Conservation (phyloP, 2,329 filamentous ascomycete species). For the Tolypocladium ophioglossoides region DNA sequence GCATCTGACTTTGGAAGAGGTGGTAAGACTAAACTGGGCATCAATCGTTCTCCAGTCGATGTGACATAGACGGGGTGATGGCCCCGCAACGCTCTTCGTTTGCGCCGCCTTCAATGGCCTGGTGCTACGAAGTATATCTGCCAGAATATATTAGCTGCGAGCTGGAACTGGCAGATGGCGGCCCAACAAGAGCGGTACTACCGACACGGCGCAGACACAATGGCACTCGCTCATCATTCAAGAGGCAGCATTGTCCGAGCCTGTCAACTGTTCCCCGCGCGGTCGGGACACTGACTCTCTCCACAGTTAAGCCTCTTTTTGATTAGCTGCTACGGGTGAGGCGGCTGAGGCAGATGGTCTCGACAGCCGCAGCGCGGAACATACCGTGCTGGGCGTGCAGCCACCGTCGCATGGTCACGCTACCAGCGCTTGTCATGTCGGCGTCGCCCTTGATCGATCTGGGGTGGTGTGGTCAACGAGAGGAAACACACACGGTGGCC, state of each 20-base stretch:
- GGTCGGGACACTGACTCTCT: neutral
- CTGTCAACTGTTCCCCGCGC: neutral
- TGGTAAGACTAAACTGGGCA: neutral
- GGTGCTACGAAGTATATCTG: neutral
- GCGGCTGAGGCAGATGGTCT: neutral
- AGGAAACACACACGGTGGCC: neutral
- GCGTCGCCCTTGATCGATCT: neutral
- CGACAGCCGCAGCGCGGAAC: slow-evolving; percentile 1
- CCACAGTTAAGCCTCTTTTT: neutral
- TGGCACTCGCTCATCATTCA: neutral
- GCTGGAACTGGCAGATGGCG: neutral
- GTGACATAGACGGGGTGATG: neutral
- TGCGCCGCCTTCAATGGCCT: neutral
- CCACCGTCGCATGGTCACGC: slow-evolving; percentile 3
- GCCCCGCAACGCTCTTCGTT: neutral
- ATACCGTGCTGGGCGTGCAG: slow-evolving; percentile 1
- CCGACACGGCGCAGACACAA: neutral
- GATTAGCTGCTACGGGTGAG: slow-evolving; percentile 4
- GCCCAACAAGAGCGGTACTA: neutral
- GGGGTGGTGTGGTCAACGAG: neutral
- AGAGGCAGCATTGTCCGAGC: neutral
- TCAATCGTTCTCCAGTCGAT: neutral
- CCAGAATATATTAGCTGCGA: neutral
- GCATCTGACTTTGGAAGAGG: neutral
- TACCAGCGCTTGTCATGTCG: neutral